Percentiles rank a stretch among this genome's conserved stretches.
These are phyloP conservation scores for Hemileccinum impolitum DNA, from an alignment of 768 basidiomycete species.

Conservation along the genomic window DNA sequence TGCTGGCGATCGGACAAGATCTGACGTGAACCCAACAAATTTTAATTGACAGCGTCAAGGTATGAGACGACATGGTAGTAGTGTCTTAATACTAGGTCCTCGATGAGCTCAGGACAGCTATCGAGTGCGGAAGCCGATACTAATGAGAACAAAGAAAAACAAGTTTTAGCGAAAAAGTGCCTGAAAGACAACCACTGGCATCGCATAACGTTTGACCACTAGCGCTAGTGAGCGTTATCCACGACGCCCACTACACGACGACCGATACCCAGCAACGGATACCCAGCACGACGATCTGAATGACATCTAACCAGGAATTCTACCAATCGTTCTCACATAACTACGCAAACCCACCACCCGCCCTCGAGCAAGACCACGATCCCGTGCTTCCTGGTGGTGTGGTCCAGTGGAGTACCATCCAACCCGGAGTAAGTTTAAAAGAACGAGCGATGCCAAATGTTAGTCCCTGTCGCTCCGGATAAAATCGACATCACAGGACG, in stretches of 20 bases:
- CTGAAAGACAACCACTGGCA: background rate
- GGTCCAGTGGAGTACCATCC: slow-evolving; percentile 19
- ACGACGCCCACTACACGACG: slow-evolving; percentile 4
- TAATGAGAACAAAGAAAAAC: slow-evolving; percentile 3
- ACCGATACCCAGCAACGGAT: slow-evolving; percentile 17
- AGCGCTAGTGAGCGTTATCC: slow-evolving; percentile 1
- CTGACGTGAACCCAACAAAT: too few relatives aligned
- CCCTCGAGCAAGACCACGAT: slow-evolving; percentile 30
- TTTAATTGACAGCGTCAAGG: too few relatives aligned
- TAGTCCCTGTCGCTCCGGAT: slow-evolving; percentile 19
- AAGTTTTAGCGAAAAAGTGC: background rate
- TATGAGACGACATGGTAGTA: too few relatives aligned
- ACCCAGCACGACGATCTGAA: slow-evolving; percentile 17
- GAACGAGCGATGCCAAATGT: slow-evolving; percentile 34
- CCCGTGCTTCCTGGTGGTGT: slow-evolving; percentile 25
- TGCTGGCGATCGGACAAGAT: too few relatives aligned
- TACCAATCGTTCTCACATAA: slow-evolving; percentile 11
- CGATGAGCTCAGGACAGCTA: too few relatives aligned
- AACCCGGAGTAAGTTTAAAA: slow-evolving; percentile 18
- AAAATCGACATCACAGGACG: slow-evolving; percentile 14
- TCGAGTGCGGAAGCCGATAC: background rate
- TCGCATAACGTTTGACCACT: slow-evolving; percentile 7
- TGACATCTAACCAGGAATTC: slow-evolving; percentile 27
- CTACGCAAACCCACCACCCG: slow-evolving; percentile 13
- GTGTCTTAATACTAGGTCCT: too few relatives aligned